These are phyloP conservation scores for Knoxia roxburghii DNA, from an alignment of 257 asterid genomes.

Conservation along the genomic window DNA sequence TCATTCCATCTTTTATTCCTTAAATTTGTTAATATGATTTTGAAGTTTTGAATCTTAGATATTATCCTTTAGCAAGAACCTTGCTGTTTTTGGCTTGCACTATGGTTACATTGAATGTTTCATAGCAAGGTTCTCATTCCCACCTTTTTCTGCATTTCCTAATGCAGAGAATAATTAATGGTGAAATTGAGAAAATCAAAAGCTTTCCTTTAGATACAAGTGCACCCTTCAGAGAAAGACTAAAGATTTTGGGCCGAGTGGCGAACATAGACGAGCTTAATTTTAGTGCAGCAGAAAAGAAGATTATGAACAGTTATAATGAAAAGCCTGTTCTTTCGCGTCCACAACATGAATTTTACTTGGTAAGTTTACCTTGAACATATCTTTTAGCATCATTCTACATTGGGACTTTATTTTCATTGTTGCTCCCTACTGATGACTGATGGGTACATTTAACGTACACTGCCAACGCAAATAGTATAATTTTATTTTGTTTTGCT, in stretches of 20 bases:
- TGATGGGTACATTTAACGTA: not conserved
- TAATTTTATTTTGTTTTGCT: not conserved
- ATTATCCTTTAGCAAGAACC: not conserved
- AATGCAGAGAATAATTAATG: conserved; percentile 60
- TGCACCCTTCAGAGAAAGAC: conserved; percentile 70
- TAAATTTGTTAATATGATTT: conserved; percentile 9
- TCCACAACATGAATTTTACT: conserved; percentile 87
- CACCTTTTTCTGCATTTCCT: conserved; percentile 10
- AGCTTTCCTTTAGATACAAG: conserved; percentile 68
- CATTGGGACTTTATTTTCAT: not conserved
- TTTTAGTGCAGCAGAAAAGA: conserved; percentile 68
- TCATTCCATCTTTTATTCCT: conserved; percentile 3
- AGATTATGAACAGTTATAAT: conserved; percentile 82
- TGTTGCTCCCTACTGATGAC: not conserved
- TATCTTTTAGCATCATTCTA: not conserved
- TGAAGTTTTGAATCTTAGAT: not conserved
- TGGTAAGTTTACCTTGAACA: conserved; percentile 35
- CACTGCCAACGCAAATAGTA: not conserved
- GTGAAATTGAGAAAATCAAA: conserved; percentile 70
- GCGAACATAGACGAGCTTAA: conserved; percentile 68
- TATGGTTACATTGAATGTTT: not conserved
- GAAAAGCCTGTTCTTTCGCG: conserved; percentile 95
- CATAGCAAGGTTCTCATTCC: not conserved
- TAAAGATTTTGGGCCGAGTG: conserved; percentile 77
- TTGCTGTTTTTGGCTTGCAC: conserved; percentile 1